phyloP scores from a whole-genome alignment of 441 rosid genomes.

The Populus trichocarpa region DNA sequence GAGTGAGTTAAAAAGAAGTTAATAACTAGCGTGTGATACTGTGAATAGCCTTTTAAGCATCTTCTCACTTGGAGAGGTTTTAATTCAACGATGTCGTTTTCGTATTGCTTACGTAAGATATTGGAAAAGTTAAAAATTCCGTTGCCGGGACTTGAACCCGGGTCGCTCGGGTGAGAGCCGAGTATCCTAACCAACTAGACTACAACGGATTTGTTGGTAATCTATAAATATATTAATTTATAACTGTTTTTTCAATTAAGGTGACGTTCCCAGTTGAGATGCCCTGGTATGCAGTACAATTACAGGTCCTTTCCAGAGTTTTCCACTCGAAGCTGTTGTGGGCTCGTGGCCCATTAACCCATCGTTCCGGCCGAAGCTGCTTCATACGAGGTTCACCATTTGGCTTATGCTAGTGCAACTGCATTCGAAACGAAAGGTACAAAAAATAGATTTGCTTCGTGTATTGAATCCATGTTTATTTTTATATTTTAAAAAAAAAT shows the following conservation, averaged over 20 bases:
- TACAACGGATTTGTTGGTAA: conserved; percentile 49
- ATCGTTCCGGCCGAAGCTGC: conserved; percentile 81
- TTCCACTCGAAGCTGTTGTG: conserved; percentile 13
- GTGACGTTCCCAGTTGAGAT: not conserved
- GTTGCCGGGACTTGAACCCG: conserved; percentile 84
- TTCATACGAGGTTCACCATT: conserved; percentile 61
- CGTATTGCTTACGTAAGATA: not conserved
- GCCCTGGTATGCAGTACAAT: not conserved
- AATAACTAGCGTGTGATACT: too few relatives aligned
- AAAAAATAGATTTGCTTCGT: too few relatives aligned
- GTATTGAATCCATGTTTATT: too few relatives aligned
- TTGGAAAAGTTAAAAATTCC: conserved; percentile 27
- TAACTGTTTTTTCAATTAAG: fast-evolving
- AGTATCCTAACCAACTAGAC: conserved; percentile 97
- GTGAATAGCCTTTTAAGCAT: too few relatives aligned
- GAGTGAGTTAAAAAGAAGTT: not conserved
- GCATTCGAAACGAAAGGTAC: too few relatives aligned
- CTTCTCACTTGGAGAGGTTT: not conserved
- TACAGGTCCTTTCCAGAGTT: not conserved
- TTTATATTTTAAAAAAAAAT: too few relatives aligned
- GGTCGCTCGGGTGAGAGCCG: conserved; percentile 98
- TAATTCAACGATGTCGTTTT: not conserved
- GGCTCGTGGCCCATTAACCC: conserved; percentile 41
- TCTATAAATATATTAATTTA: too few relatives aligned
- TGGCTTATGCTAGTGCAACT: conserved; percentile 14